Conservation (phyloP, 1,284 basidiomycete species). For the Porogramme epimiltina region DNA sequence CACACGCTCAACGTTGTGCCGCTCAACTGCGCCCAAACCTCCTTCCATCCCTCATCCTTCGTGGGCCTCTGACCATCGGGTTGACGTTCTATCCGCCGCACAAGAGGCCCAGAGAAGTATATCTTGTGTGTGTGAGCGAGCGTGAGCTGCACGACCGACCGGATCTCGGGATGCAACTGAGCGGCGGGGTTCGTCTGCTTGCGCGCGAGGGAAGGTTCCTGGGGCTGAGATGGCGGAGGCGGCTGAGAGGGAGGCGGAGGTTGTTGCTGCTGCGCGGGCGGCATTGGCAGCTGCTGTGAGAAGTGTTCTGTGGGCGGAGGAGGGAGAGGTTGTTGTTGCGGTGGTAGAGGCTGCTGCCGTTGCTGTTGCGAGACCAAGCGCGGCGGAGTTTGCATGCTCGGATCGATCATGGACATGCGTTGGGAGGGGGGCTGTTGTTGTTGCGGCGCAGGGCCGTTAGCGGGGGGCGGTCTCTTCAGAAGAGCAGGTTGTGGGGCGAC, state of each 20-base stretch:
- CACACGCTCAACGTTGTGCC: conserved; percentile 92
- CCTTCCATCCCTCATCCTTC: conserved; percentile 84
- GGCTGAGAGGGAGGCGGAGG: conserved; percentile 1
- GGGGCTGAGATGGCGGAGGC: conserved; percentile 5
- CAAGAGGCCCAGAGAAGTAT: conserved; percentile 81
- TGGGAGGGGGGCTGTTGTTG: conserved; percentile 1
- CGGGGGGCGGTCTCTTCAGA: conserved; percentile 1
- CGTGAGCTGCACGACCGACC: conserved; percentile 70
- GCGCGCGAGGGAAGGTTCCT: not conserved
- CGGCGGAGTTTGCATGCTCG: not conserved
- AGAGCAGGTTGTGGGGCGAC: conserved; percentile 1
- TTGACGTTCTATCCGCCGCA: conserved; percentile 71
- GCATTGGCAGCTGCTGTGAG: conserved; percentile 3
- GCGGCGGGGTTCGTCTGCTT: conserved; percentile 29
- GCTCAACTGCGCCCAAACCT: conserved; percentile 93
- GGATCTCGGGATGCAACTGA: conserved; percentile 73
- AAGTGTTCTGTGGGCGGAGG: conserved; percentile 3
- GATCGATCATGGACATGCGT: not conserved
- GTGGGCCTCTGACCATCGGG: conserved; percentile 73
- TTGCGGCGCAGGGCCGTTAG: not conserved
- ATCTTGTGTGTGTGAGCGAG: conserved; percentile 75
- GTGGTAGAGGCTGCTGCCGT: not conserved
- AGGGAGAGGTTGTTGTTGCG: not conserved
- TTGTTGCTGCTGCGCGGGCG: not conserved
- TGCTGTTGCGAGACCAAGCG: not conserved